A percentile compares a stretch with the other conserved stretches of the same genome.
Evolutionary conservation across 768 basidiomycete genomes (phyloP).

Genomic region (Chalciporus sphaerocephalus): DNA sequence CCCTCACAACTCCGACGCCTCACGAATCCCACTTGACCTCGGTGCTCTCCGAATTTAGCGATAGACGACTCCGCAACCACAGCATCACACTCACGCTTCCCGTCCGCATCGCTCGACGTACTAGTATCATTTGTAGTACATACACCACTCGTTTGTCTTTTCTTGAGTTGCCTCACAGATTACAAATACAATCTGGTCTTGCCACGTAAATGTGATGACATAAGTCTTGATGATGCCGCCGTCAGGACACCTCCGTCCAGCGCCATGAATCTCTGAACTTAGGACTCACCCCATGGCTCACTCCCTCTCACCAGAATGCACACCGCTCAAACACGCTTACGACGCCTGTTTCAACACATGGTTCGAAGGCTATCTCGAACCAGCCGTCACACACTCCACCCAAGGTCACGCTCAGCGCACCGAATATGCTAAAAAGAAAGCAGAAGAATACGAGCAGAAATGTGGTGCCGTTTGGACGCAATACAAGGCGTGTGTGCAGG

Average conservation of each 20-base stretch:
- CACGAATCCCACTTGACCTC: background rate
- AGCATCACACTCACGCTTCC: too few relatives aligned
- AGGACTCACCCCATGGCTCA: conserved; percentile 79
- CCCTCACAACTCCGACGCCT: background rate
- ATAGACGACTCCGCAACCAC: too few relatives aligned
- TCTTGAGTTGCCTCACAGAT: too few relatives aligned
- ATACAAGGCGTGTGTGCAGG: conserved; percentile 82
- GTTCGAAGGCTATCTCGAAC: conserved; percentile 82
- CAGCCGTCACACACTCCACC: conserved; percentile 44
- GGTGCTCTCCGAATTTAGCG: too few relatives aligned
- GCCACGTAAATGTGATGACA: too few relatives aligned
- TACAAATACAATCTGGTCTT: too few relatives aligned
- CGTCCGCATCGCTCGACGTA: too few relatives aligned
- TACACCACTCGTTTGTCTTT: too few relatives aligned
- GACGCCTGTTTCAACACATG: conserved; percentile 96
- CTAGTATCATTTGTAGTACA: too few relatives aligned
- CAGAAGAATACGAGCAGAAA: conserved; percentile 79
- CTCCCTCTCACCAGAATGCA: conserved; percentile 81
- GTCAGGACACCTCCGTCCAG: too few relatives aligned
- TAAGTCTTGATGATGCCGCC: too few relatives aligned
- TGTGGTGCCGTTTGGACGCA: conserved; percentile 81
- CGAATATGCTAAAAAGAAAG: conserved; percentile 69
- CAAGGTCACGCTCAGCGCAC: conserved; percentile 47
- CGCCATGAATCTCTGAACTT: too few relatives aligned
- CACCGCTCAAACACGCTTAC: conserved; percentile 83